Conservation (phyloP, 257 asterid species). For the Dorcoceras hygrometricum region DNA sequence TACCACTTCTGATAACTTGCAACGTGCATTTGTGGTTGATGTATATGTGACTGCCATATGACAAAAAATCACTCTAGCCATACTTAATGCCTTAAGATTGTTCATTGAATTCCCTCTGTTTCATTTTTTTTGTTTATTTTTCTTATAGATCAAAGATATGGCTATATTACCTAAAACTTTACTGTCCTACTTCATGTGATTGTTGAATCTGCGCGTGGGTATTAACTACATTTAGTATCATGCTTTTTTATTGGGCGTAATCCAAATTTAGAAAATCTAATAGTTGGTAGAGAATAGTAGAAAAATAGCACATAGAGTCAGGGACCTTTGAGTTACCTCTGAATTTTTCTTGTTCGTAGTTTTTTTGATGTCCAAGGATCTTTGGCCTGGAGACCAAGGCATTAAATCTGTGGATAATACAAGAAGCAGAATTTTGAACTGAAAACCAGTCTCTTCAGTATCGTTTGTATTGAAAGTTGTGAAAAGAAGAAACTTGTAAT, state of each 20-base stretch:
- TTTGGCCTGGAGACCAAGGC: not conserved
- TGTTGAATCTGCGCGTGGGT: not conserved
- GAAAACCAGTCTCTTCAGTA: not conserved
- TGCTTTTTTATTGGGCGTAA: not conserved
- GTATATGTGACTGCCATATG: not conserved
- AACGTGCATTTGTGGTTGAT: not conserved
- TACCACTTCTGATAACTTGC: constrained; percentile 15
- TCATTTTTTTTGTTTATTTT: constrained; percentile 3
- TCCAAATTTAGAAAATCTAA: not conserved
- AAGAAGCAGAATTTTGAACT: not conserved
- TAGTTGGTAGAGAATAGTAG: not conserved
- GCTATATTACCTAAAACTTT: not conserved
- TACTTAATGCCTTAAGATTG: not conserved
- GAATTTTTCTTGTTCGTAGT: not conserved
- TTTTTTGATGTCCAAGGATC: not conserved
- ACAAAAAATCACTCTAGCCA: not conserved
- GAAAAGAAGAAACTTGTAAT: constrained; percentile 3
- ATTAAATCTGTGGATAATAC: not conserved
- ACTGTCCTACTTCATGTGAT: not conserved
- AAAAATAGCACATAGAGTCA: not conserved
- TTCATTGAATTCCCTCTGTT: not conserved
- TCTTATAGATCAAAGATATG: not conserved
- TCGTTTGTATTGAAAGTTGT: constrained; percentile 1
- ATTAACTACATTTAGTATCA: not conserved
- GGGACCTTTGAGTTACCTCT: not conserved